Conservation (phyloP, 2,329 filamentous ascomycete genomes). For the Sporothrix euskadiensis region DNA sequence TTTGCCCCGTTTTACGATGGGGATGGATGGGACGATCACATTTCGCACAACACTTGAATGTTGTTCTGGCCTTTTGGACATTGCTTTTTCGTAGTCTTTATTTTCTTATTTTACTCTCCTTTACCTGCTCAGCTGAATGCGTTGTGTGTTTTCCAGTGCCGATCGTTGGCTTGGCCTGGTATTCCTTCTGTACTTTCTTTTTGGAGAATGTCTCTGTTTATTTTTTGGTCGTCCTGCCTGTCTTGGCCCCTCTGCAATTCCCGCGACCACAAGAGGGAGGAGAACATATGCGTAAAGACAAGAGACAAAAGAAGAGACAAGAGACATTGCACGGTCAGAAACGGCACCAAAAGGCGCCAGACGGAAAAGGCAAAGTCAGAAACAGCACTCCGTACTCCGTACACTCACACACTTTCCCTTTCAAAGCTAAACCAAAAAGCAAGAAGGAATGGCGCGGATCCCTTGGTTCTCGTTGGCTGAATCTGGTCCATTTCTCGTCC, state of each 20-base stretch:
- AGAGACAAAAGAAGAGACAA: not conserved
- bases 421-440: not conserved
- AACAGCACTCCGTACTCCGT: not conserved
- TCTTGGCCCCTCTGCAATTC: slow-evolving; percentile 12
- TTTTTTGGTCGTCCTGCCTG: not conserved
- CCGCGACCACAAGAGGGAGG: not conserved
- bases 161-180: not conserved
- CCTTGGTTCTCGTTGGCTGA: not conserved
- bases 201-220: not conserved
- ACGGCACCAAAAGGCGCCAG: not conserved
- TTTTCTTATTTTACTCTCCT: not conserved
- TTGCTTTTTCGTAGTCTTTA: not conserved
- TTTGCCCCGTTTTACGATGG: not conserved
- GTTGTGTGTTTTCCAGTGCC: not conserved
- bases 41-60: not conserved
- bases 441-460: slow-evolving; percentile 3
- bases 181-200: not conserved
- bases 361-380: not conserved
- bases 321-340: not conserved
- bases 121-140: not conserved
- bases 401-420: not conserved
- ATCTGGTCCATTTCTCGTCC: not conserved
- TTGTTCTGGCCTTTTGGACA: not conserved
- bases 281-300: not conserved
- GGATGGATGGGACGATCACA: not conserved